Base-by-base conservation (phyloP, 2,329 filamentous ascomycete species). In the Fragosphaeria purpurea region DNA sequence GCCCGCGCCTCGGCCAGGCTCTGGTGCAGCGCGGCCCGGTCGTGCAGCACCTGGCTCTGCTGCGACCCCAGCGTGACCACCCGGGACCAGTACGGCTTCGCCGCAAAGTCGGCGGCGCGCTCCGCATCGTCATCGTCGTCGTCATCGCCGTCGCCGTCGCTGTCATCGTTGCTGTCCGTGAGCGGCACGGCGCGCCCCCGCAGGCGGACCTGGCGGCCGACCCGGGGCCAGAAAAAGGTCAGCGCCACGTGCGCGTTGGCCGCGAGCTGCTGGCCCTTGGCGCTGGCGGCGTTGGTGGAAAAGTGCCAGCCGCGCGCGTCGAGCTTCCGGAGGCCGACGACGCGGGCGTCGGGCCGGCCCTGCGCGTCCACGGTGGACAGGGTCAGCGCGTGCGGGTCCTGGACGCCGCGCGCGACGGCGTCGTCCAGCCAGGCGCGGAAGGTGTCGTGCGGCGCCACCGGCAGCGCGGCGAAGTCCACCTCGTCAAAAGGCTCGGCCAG, bases 261-360 rank as follows among this genome's bases (percentile, higher is more conserved):
- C 31, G 12, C 39, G 30, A 48, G n/a, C 39, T 48, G 46, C 12
- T 48, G 38, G 4, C 38, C 46, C 32, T 48, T 48, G 46, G 39
- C 37, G 13, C 46, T 48, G 30, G 6, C 46, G 11, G 46, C 38
- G 12, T n/a, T 48, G 39, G 41, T 35, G 37, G 46, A 35, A n/a
- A 41, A 48, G n/a, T 48, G 46, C 46, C 46, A 48, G 46, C 46
- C 46, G 39, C 39, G 46, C 30, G 40, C 37, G 39, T 48, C 46
- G 38, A 48, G 22, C 22, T 42, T 37, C 46, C 41, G 40, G 12
- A 48, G 32, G 37, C 40, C 41, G 10, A 48, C 30, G 6, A 48
- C 46, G 12, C 46, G 46, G 13, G 46, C 46, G 31, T 48, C 46
- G 6, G 46, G 46, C 7, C 31, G 30, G 39, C 46, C 46, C 30